Evolutionary conservation across 768 basidiomycete genomes (phyloP), one percentile per base, ranked within the genome.

Genomic region (Rhodotorula taiwanensis): DNA sequence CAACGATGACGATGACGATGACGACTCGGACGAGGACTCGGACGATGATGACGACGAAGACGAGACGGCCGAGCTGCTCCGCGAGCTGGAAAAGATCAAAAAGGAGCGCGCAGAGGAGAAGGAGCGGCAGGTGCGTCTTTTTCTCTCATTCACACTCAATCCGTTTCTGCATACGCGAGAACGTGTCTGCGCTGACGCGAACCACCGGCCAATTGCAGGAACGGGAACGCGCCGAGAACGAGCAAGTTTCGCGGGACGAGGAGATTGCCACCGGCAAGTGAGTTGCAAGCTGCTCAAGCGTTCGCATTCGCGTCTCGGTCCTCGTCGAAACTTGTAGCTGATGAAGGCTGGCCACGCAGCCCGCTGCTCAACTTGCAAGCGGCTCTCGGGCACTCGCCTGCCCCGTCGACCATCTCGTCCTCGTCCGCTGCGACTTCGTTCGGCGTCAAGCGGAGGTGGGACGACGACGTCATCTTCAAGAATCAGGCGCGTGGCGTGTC

Each of bases 71-170:
- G 94, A 95, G 72, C 80, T 99, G 28, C 79, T 99, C 65, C 85
- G 91, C 30, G 95, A 99, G 75, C 81, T 99, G n/a, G 94, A 95
- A 77, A 97, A 94, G 79, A 97, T 98, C 70, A 97, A 95, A 77
- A 86, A 86, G 51, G 93, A 98, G 73, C 82, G 94, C 15, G 93
- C 93, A 16, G 93, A 87, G 72, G 95, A 98, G 77, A 91, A 91
- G 74, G 86, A 81, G 42, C 80, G 88, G 48, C 74, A 75, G 63
- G 63, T 59, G 42, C 53, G 79, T 78, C 31, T 73, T 45, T 18
- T 10, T n/a, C 34, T 23, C 42, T 20, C 34, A 15, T 21, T 33
- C 50, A 42, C 51, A 30, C 8, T 18, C 36, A 43, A 28, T 23
- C 34, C 36, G 18, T 25, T 30, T 28, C 8, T 6, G 18, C 44